These are phyloP conservation scores for Henckelia pumila DNA, from an alignment of 257 asterid genomes.

Conservation along the genomic window DNA sequence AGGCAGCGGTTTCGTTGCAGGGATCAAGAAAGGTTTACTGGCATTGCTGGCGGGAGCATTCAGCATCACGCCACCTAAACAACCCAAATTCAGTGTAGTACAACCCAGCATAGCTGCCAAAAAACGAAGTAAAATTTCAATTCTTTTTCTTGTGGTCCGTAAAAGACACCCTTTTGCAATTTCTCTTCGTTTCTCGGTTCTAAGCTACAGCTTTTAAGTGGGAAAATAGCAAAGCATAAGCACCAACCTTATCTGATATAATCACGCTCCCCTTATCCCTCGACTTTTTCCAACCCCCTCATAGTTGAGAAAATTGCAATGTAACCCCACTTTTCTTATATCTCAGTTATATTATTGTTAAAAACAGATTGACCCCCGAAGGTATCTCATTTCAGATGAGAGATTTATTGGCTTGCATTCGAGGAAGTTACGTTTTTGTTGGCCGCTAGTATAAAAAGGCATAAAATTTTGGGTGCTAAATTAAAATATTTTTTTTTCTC, in stretches of 20 bases:
- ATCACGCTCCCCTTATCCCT: conserved; percentile 42
- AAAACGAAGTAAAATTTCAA: background rate
- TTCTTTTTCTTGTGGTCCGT: background rate
- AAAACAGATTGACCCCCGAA: too few relatives aligned
- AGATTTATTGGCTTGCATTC: too few relatives aligned
- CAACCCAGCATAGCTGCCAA: conserved; percentile 62
- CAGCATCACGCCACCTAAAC: conserved; percentile 36
- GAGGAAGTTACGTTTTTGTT: too few relatives aligned
- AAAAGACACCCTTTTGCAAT: background rate
- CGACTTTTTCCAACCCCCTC: conserved; percentile 23
- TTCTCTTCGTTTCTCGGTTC: conserved; percentile 4
- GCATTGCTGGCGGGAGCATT: conserved; percentile 38
- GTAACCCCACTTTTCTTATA: background rate
- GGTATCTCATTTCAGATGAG: too few relatives aligned
- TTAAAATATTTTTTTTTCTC: too few relatives aligned
- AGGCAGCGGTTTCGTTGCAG: conserved; percentile 31
- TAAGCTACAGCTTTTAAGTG: background rate
- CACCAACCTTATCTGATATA: conserved; percentile 51
- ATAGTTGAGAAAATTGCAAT: conserved; percentile 15
- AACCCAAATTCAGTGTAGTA: conserved; percentile 58
- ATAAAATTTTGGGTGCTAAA: too few relatives aligned
- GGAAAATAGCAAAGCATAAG: conserved; percentile 28
- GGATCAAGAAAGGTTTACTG: conserved; percentile 41
- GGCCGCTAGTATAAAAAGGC: too few relatives aligned
- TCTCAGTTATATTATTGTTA: too few relatives aligned